A percentile compares a stretch with the other conserved stretches of the same genome.
Conservation (phyloP, 495 filamentous ascomycete species). For the Physcia stellaris region DNA sequence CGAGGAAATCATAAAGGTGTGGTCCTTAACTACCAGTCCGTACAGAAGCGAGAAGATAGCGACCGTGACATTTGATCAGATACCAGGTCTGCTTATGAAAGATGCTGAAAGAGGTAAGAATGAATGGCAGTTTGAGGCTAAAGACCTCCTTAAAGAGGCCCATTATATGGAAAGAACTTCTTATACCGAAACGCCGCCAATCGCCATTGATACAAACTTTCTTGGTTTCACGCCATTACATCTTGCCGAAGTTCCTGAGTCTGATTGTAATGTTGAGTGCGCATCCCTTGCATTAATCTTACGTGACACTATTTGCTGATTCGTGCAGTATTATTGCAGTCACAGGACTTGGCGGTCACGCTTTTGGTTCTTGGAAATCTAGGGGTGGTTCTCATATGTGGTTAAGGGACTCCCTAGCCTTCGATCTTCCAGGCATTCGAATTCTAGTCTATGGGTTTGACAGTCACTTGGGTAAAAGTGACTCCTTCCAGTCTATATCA, state of each 20-base stretch:
- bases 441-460: constrained; percentile 15
- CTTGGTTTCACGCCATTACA: constrained; percentile 5
- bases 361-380: constrained; percentile 15
- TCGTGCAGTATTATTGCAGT: constrained; percentile 17
- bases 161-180: too few relatives aligned
- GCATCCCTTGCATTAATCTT: not conserved
- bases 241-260: not conserved
- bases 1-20: too few relatives aligned
- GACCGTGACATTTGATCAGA: too few relatives aligned
- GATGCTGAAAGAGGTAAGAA: too few relatives aligned
- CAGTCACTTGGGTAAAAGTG: constrained; percentile 4
- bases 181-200: too few relatives aligned
- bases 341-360: constrained; percentile 15
- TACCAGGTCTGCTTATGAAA: too few relatives aligned
- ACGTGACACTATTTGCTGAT: not conserved
- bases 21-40: too few relatives aligned
- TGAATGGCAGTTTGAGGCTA: too few relatives aligned
- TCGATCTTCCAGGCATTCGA: constrained; percentile 5
- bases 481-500: constrained; percentile 8
- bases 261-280: not conserved
- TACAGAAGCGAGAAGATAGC: too few relatives aligned
- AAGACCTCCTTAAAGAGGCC: too few relatives aligned
- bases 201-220: constrained; percentile 9
- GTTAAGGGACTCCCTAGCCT: constrained; percentile 14
- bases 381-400: constrained; percentile 10